phyloP scores from a whole-genome alignment of 192 early-diverging fungal genomes.

The Spinellus fusiger region DNA sequence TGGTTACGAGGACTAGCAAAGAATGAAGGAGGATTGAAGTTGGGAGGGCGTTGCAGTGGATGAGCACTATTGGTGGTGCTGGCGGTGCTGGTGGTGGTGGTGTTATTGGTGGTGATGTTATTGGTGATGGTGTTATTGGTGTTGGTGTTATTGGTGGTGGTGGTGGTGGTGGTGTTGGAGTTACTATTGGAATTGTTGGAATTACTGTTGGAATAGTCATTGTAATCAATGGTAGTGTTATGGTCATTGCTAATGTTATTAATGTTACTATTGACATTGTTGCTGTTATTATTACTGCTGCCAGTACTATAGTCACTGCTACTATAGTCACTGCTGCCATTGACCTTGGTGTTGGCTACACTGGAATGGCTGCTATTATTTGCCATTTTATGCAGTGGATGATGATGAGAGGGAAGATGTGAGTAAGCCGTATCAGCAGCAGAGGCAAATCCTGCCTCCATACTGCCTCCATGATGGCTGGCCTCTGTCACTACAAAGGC shows the following conservation, averaged over 20 bases:
- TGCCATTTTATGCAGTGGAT: too few relatives aligned
- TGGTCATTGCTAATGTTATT: too few relatives aligned
- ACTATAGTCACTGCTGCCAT: background rate
- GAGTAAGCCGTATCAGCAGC: too few relatives aligned
- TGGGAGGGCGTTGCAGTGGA: conserved; percentile 35
- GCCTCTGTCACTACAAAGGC: background rate
- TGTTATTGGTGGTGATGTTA: background rate
- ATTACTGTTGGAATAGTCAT: background rate
- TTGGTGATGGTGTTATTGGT: background rate
- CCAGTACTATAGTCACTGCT: too few relatives aligned
- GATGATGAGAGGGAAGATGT: too few relatives aligned
- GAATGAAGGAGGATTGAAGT: conserved; percentile 41
- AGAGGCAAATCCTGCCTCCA: background rate
- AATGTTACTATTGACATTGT: too few relatives aligned
- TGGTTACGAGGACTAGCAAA: conserved; percentile 43
- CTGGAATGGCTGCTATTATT: too few relatives aligned
- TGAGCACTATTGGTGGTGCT: background rate
- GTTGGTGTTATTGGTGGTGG: background rate
- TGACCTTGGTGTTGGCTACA: too few relatives aligned
- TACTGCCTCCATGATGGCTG: background rate
- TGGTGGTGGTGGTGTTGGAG: conserved; percentile 7
- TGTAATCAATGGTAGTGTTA: too few relatives aligned
- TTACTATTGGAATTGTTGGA: background rate
- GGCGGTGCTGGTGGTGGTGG: background rate
- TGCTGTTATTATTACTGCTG: background rate